Percentiles rank a stretch among this genome's conserved stretches.
These are phyloP conservation scores for Marasmius tenuissimus DNA, from an alignment of 1,284 basidiomycete genomes.

Conservation along the genomic window DNA sequence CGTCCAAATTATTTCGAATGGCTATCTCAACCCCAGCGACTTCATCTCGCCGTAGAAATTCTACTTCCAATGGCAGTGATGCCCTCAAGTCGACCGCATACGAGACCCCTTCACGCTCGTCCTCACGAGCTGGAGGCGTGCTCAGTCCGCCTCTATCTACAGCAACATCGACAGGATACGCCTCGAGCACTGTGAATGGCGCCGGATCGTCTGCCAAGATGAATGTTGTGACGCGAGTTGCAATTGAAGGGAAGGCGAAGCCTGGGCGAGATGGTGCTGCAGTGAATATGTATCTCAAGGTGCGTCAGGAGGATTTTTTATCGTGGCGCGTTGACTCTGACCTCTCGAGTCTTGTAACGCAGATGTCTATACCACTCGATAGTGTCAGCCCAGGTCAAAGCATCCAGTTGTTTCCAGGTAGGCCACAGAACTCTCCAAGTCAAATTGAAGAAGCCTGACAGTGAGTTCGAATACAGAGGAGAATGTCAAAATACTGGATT, in stretches of 20 bases:
- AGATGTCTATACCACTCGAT: conserved; percentile 72
- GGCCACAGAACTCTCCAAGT: conserved; percentile 15
- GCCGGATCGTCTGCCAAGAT: conserved; percentile 44
- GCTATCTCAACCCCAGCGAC: not conserved
- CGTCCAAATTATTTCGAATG: too few species aligned
- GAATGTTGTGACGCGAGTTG: conserved; percentile 71
- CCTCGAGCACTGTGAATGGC: conserved; percentile 32
- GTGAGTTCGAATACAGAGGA: conserved; percentile 51
- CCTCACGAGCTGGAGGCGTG: conserved; percentile 4
- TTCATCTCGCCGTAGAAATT: not conserved
- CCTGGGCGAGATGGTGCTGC: conserved; percentile 61
- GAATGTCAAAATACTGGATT: conserved; percentile 69
- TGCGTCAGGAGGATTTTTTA: conserved; percentile 27
- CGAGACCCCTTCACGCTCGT: not conserved
- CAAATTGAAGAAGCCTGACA: not conserved
- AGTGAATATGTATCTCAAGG: conserved; percentile 76
- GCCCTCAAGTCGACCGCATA: not conserved
- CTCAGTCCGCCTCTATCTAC: conserved; percentile 13
- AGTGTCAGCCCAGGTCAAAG: conserved; percentile 61
- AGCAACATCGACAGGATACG: conserved; percentile 12
- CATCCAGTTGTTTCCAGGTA: conserved; percentile 72
- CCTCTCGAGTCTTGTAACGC: conserved; percentile 2
- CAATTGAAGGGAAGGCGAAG: conserved; percentile 71
- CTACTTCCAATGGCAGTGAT: not conserved
- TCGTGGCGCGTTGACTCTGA: conserved; percentile 7